Base-by-base conservation (phyloP, 495 filamentous ascomycete genomes). In the Hyaloscypha finlandica region DNA sequence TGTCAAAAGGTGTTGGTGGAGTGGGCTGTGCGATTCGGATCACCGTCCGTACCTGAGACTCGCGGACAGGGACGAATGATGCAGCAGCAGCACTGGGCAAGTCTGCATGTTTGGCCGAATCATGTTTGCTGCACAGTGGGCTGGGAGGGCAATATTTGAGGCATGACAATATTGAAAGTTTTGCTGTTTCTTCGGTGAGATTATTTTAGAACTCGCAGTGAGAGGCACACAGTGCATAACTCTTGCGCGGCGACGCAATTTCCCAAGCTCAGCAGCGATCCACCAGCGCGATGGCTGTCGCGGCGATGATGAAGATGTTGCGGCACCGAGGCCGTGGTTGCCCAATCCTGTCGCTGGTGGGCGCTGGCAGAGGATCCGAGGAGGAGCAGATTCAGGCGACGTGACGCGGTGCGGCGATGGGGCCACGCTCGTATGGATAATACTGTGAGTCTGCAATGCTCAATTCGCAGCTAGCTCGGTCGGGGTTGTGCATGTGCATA, bases 401-500 rank as follows among this genome's bases (percentile, higher is more conserved):
- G 65, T 56, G 53, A 56, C 53, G 53, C 31, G 62, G 53, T 51
- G 60, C 33, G 22, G 45, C 37, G 51, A 56, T 58, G 45, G 30
- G 45, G 30, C 20, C 39, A 29, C 30, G 31, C 42, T 67, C 53
- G 55, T 54, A 59, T 63, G 56, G 60, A 64, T 61, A 51, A 61
- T 71, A n/a, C n/a, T n/a, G n/a, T n/a, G n/a, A n/a, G n/a, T n/a
- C n/a, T n/a, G n/a, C n/a, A 67, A 52, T 63, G 61, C 30, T 42
- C 55, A 61, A 19, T 20, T 53, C 52, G 42, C 53, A 9, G 42
- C 64, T 68, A 52, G 61, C 59, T 61, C 51, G 35, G 60, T 59
- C 68, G 71, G 71, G 71, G 68, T 73, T 73, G 70, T 73, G 71
- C 70, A 70, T 72, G 63, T 65, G 67, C 56, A 71, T 61, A n/a